A percentile compares a stretch with the other conserved stretches of the same genome.
Conservation (phyloP, 169 alveolate genomes). For the Plasmodium berghei region DNA sequence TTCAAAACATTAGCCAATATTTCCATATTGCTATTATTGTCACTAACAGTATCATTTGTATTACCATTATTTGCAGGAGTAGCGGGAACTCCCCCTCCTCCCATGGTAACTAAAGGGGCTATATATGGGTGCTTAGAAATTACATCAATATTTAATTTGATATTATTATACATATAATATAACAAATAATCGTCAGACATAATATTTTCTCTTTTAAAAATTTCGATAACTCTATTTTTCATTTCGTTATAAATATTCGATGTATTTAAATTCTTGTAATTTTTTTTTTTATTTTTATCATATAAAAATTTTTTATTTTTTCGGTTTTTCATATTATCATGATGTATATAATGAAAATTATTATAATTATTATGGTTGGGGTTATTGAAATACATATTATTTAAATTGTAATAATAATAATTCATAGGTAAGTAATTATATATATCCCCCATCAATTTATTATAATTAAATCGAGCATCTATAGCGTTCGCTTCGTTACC, state of each 20-base stretch:
- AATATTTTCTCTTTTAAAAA: slow-evolving; percentile 69
- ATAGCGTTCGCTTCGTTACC: not conserved
- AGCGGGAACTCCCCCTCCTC: too few relatives aligned
- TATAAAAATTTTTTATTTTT: slow-evolving; percentile 38
- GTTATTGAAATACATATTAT: slow-evolving; percentile 6
- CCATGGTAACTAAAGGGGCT: slow-evolving; percentile 18
- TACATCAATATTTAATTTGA: slow-evolving; percentile 47
- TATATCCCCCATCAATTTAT: slow-evolving; percentile 32
- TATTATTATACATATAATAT: slow-evolving; percentile 66
- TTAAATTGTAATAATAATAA: slow-evolving; percentile 67
- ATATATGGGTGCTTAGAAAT: slow-evolving; percentile 73
- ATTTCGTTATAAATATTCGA: slow-evolving; percentile 57
- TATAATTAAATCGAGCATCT: slow-evolving; percentile 52
- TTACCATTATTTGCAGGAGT: too few relatives aligned
- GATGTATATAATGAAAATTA: slow-evolving; percentile 12
- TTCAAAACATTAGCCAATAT: slow-evolving; percentile 42
- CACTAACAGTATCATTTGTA: not conserved
- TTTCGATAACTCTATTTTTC: slow-evolving; percentile 60
- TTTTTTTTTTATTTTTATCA: slow-evolving; percentile 59
- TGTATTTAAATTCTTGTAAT: slow-evolving; percentile 46
- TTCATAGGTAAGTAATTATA: slow-evolving; percentile 64
- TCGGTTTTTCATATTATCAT: slow-evolving; percentile 32
- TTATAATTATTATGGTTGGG: not conserved
- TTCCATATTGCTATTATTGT: slow-evolving; percentile 1
- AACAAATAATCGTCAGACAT: slow-evolving; percentile 75